Conservation (phyloP, 192 early-diverging fungal genomes). For the Podila clonocystis region DNA sequence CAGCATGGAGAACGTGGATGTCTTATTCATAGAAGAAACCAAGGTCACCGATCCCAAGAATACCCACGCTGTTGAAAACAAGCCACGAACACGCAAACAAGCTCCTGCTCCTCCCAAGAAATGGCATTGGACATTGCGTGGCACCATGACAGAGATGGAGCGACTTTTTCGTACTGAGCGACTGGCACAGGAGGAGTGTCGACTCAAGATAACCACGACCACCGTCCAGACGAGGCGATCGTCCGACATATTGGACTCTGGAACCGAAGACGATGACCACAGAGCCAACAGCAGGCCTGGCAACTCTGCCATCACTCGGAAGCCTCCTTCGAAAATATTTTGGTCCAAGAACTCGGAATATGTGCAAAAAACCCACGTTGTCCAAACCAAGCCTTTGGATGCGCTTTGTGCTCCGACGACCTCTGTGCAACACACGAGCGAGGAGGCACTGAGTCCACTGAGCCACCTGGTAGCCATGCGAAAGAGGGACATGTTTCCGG, state of each 20-base stretch:
- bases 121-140: background rate
- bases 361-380: background rate
- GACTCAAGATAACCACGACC: no score
- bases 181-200: no score
- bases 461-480: conserved; percentile 25
- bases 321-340: background rate
- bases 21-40: background rate
- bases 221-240: no score
- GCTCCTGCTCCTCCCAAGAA: background rate
- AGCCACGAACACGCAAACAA: no score
- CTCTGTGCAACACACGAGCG: conserved; percentile 25
- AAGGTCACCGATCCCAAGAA: background rate
- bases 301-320: background rate
- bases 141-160: no score
- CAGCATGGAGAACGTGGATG: background rate
- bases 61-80: background rate
- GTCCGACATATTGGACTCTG: no score
- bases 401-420: conserved; percentile 21
- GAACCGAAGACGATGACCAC: no score
- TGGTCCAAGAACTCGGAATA: conserved; percentile 1
- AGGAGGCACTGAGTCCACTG: background rate
- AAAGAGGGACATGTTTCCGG: conserved; percentile 12
- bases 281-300: background rate
- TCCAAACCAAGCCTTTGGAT: background rate
- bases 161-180: no score